Conservation (phyloP, 164 flowering plant species). For the Stephania cephalantha region DNA sequence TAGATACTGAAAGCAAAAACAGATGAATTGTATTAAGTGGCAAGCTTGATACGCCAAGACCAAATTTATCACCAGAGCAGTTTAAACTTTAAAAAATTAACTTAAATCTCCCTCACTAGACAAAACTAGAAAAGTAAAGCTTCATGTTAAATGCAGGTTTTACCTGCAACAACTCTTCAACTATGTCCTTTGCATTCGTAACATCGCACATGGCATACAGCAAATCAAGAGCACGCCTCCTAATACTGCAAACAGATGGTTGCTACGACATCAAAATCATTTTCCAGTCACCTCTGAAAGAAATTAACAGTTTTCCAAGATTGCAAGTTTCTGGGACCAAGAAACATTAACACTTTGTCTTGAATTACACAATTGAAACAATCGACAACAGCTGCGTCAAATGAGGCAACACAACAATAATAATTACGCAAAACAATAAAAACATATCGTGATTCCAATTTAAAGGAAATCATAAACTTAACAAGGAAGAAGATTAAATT, state of each 20-base stretch:
- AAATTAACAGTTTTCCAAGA: not conserved
- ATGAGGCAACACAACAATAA: not conserved
- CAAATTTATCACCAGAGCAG: not conserved
- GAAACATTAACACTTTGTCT: not conserved
- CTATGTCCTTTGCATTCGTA: conserved; percentile 98
- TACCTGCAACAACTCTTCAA: conserved; percentile 98
- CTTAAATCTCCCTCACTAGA: no score
- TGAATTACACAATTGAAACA: not conserved
- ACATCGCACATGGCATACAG: conserved; percentile 99
- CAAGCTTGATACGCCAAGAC: not conserved
- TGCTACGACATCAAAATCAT: not conserved
- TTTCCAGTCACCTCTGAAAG: not conserved
- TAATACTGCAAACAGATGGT: conserved; percentile 48
- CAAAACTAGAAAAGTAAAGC: not conserved
- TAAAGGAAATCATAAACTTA: not conserved
- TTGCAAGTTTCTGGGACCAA: not conserved
- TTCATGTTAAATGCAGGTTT: not conserved
- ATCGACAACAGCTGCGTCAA: not conserved
- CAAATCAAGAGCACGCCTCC: conserved; percentile 98
- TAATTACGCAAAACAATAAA: not conserved
- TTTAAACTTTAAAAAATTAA: not conserved
- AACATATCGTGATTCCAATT: not conserved
- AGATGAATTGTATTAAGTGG: conserved; percentile 4
- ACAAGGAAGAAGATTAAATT: not conserved
- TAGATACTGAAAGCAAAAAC: conserved; percentile 65